Evolutionary conservation across 805 yeast genomes (phyloP), one percentile per base, ranked within the genome.

Genomic region (Yamadazyma sp.): DNA sequence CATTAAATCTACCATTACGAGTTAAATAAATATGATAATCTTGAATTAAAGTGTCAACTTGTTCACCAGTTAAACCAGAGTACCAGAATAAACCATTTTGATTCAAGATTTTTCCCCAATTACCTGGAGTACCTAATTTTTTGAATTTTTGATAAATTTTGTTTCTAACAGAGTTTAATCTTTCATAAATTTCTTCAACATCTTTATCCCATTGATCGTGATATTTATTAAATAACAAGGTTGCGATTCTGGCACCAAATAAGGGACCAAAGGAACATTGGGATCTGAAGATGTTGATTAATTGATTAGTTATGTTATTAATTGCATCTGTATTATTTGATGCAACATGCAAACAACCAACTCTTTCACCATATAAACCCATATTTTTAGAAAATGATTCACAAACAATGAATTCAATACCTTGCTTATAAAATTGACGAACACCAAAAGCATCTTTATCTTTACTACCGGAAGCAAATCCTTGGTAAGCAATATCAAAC

Each of bases 401-500:
- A 40, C 65, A 58, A 16, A 54, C 61, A 13, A 64, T 43, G 15
- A 32, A 31, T 14, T 31, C 36, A 17, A 59, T 14, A n/a, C 69
- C 70, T 11, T 57, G 55, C 35, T 52, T 38, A 34, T 58, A 47
- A 21, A 56, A 65, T 44, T 60, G 69, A 31, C 58, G 53, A n/a
- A 65, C 45, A 10, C 63, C 56, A 61, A 62, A 65, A 1, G 70
- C 68, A 43, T 66, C 73, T 42, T 73, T 70, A 42, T 75, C 82
- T 47, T 84, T 71, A 48, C 82, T 77, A 33, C 98, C 73, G 21
- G 58, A 47, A 20, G 66, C 53, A 41, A 65, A 64, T 1, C 73
- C 73, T 44, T 62, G 69, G 53, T 66, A 66, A 2, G 73, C 71
- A 30, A 55, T 58, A 50, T 66, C 73, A 33, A 66, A 56, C 23